Base-by-base conservation (phyloP, 129 eudicot species). In the Arctium lappa region DNA sequence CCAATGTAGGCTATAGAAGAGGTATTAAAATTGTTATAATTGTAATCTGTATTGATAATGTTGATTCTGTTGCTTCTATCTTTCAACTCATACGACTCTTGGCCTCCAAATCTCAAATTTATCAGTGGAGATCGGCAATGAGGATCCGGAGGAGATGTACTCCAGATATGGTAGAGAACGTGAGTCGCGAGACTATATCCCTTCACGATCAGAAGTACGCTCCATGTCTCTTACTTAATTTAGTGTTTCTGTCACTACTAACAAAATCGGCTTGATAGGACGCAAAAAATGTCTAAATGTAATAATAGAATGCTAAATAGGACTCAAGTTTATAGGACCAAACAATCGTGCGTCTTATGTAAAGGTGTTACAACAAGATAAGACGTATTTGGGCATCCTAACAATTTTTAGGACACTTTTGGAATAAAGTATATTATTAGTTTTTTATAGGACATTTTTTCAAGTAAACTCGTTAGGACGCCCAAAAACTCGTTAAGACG, bases 201-300 rank as follows among this genome's bases (percentile, higher is more conserved):
- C 89, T 80, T 87, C 89, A 42, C 89, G 87, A 83, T 44, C 89
- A 48, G 87, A 87, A 27, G 89, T 83, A 73, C 6, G 84, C 18
- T 46, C 36, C 40, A 40, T 75, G 10, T 68, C 63, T 31, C 46
- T 71, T 0, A 16, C 36, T 6, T 69, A 77, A 18, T 63, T 53
- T 66, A 13, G 53, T 53, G 30, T 40, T 53, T 10, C 39, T 31
- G 39, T 75, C 36, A 15, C 27, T n/a, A 56, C 66, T 60, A 60
- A 60, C 27, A 60, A 16, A 5, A 60, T 60, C 9, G 68, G 68
- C 29, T 60, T 60, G 2, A 60, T 60, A 16, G 68, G 68, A 70
- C 2, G 74, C 6, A 70, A 70, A 60, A 16, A 60, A 16, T 60
- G 68, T n/a, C 68, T 16, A 5, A 60, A 60, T 60, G 68, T n/a